A percentile compares a stretch with the other conserved stretches of the same genome.
phyloP scores from a whole-genome alignment of 495 filamentous ascomycete species.

The Polyplosphaeria fusca region DNA sequence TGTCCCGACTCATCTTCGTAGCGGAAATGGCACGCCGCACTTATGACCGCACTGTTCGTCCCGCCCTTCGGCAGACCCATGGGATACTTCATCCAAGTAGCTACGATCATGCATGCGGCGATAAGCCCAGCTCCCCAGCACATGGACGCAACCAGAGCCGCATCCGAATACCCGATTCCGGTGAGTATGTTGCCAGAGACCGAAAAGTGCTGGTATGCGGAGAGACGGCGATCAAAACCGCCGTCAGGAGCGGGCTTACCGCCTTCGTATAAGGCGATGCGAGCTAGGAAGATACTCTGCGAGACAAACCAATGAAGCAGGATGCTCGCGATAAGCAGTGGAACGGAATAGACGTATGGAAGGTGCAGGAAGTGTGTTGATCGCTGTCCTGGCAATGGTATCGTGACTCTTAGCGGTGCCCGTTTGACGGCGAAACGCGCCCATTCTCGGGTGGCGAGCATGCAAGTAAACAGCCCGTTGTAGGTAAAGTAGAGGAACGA shows the following conservation, averaged over 20 bases:
- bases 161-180: conserved; percentile 8
- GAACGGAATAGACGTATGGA: conserved; percentile 7
- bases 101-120: neutral
- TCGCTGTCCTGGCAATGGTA: conserved; percentile 3
- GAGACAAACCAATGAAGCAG: conserved; percentile 23
- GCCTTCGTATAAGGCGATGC: neutral
- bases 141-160: conserved; percentile 4
- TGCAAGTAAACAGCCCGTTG: neutral
- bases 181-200: neutral
- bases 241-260: neutral
- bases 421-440: neutral
- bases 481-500: neutral
- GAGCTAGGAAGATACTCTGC: conserved; percentile 15
- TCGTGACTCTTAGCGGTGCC: conserved; percentile 3
- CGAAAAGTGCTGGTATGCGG: neutral
- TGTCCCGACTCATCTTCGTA: neutral
- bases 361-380: conserved; percentile 13
- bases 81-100: conserved; percentile 1
- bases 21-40: conserved; percentile 12
- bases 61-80: conserved; percentile 7
- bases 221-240: neutral
- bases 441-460: neutral
- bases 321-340: neutral
- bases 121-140: conserved; percentile 4
- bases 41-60: conserved; percentile 22